phyloP scores from a whole-genome alignment of 1,139 yeast genomes.

The Geotrichum candidum region DNA sequence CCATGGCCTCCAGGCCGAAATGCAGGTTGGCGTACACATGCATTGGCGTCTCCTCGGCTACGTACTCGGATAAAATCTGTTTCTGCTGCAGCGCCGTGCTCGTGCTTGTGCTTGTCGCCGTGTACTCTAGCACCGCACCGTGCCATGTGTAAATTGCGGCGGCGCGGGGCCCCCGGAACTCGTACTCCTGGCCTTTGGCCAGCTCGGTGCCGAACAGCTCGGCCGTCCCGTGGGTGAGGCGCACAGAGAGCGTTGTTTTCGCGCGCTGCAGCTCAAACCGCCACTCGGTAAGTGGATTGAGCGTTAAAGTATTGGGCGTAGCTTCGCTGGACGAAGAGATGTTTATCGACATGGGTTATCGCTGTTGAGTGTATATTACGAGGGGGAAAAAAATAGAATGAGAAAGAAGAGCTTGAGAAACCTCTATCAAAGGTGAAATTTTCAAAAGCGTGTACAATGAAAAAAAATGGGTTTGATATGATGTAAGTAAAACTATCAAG shows the following conservation, averaged over 20 bases:
- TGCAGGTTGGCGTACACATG: constrained; percentile 60
- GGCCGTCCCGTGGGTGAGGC: constrained; percentile 57
- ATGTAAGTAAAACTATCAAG: background rate
- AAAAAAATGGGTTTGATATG: background rate
- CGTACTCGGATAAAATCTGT: constrained; percentile 47
- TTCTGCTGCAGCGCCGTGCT: background rate
- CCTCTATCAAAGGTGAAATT: background rate
- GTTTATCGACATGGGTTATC: background rate
- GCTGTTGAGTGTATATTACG: background rate
- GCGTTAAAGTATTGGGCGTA: background rate
- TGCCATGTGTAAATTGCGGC: constrained; percentile 53
- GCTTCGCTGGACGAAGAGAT: background rate
- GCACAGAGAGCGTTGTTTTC: constrained; percentile 14
- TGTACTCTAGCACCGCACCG: constrained; percentile 44
- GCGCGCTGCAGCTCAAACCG: constrained; percentile 16
- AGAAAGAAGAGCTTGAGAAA: background rate
- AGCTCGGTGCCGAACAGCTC: constrained; percentile 93
- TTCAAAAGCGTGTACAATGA: background rate
- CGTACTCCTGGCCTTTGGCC: constrained; percentile 60
- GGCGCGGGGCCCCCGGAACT: constrained; percentile 53
- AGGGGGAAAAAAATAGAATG: background rate
- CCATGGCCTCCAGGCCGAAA: constrained; percentile 57
- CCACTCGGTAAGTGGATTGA: constrained; percentile 17
- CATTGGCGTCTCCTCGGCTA: constrained; percentile 68
- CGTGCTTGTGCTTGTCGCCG: background rate